Evolutionary conservation across 768 basidiomycete species (phyloP), one percentile per base, ranked within the genome.

Genomic region (Kwoniella sp.): DNA sequence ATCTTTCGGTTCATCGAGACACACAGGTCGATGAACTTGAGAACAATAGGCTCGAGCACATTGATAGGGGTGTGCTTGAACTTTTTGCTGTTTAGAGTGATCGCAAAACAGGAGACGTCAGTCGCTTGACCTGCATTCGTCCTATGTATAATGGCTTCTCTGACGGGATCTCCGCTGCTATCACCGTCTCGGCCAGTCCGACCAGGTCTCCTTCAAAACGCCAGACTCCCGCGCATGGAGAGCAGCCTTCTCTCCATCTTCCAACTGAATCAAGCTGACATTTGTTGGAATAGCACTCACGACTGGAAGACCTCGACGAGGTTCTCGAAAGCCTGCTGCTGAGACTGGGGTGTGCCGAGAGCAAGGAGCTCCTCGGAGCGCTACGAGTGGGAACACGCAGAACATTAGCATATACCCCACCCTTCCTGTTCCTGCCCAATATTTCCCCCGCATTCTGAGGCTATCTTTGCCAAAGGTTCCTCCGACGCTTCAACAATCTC

Each of bases 11-110:
- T 87, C 86, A 96, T 89, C 67, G 92, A 89, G 66, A 97, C 93
- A 79, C 93, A 98, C 54, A 99, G 90, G 77, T 94, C 91, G 83
- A 98, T 87, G 83, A 95, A 97, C 64, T 92, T 90, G 71, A 92
- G 83, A 86, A 97, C 90, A 81, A 98, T 96, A 58, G 96, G 96
- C 80, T 98, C 95, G 54, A 98, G 87, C 2, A 90, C 87, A 1
- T 87, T 83, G 26, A 97, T 83, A 0, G 94, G 91, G 0, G 94
- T 97, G 45, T 90, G 88, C 70, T 93, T 87, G 84, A 98, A 97
- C 55, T 91, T 89, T 84, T 97, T 97, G 12, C 79, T 80, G 55
- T 25, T n/a, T n/a, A n/a, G n/a, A n/a, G n/a, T n/a, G n/a, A n/a
- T n/a, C n/a, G n/a, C n/a, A n/a, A n/a, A n/a, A n/a, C n/a, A n/a